Conservation (phyloP, 2,329 filamentous ascomycete genomes). For the Juglanconis oblonga region DNA sequence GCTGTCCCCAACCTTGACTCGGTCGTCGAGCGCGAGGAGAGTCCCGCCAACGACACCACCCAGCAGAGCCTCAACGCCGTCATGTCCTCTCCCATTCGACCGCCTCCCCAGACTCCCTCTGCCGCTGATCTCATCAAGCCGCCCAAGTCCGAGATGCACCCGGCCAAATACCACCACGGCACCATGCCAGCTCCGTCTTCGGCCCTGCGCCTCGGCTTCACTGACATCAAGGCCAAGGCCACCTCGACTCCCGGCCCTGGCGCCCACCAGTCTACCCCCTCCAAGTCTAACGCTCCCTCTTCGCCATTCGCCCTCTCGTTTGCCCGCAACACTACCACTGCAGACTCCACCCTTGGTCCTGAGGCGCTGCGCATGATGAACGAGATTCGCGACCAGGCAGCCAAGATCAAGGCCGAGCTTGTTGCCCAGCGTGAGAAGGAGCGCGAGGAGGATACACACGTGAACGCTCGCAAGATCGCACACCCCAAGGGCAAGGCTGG, state of each 20-base stretch:
- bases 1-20: constrained; percentile 34
- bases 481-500: constrained; percentile 73
- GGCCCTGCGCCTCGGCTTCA: constrained; percentile 78
- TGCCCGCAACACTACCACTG: constrained; percentile 38
- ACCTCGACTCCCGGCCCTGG: constrained; percentile 33
- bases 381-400: constrained; percentile 69
- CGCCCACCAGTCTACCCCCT: constrained; percentile 58
- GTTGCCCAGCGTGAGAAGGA: constrained; percentile 59
- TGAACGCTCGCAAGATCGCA: constrained; percentile 67
- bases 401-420: constrained; percentile 68
- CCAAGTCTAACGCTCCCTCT: constrained; percentile 52
- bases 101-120: constrained; percentile 54
- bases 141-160: constrained; percentile 82
- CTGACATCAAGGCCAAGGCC: constrained; percentile 62
- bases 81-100: constrained; percentile 33
- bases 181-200: constrained; percentile 77
- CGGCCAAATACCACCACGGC: constrained; percentile 68
- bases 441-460: constrained; percentile 36
- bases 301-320: constrained; percentile 66
- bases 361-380: constrained; percentile 61
- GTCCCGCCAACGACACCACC: constrained; percentile 26
- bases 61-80: constrained; percentile 29
- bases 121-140: constrained; percentile 67
- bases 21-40: constrained; percentile 43
- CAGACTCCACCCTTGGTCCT: constrained; percentile 54